A percentile compares a stretch with the other conserved stretches of the same genome.
Evolutionary conservation across 345 rosid genomes (phyloP).

Genomic region (Camelina hispida): DNA sequence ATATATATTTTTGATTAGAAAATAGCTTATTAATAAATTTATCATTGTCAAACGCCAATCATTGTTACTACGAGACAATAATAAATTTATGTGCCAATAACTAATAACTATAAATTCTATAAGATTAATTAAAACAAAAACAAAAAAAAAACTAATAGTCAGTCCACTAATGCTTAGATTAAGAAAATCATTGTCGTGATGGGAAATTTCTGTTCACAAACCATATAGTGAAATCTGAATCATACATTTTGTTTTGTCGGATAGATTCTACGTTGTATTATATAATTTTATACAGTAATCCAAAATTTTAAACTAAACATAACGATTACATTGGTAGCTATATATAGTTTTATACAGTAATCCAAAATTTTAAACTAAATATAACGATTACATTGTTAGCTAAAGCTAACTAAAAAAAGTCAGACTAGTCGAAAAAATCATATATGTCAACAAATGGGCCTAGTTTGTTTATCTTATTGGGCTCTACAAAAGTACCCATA

Average conservation of each 20-base stretch:
- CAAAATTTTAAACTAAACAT: neutral
- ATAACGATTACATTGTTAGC: neutral
- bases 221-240: conserved; percentile 9
- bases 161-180: no score
- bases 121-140: no score
- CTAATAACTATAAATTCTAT: no score
- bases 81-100: no score
- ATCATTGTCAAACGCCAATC: no score
- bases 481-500: neutral
- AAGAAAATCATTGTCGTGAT: neutral
- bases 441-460: neutral
- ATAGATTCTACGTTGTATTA: neutral
- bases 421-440: no score
- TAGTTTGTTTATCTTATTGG: neutral
- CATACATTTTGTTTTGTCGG: conserved; percentile 19
- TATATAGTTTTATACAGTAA: no score
- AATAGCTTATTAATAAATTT: no score
- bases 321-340: neutral
- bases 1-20: neutral
- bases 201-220: neutral
- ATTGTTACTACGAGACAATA: no score
- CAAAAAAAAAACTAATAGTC: no score
- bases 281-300: conserved; percentile 1
- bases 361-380: neutral
- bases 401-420: no score